These are phyloP conservation scores for Phytophthora palmivora DNA, from an alignment of 352 stramenopile genomes.

Conservation along the genomic window DNA sequence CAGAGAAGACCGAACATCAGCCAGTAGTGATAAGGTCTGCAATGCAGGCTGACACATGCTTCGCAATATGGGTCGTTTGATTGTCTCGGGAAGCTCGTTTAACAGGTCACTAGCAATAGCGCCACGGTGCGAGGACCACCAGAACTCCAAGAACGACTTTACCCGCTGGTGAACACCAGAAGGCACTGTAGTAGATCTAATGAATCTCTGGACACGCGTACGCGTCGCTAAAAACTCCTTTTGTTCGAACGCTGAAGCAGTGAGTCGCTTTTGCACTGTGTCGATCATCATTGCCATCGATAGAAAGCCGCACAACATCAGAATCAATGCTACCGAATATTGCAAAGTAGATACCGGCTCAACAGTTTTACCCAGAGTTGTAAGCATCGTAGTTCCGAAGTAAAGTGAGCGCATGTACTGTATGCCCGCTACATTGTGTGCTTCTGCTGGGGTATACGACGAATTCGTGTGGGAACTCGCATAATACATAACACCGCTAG, in stretches of 20 bases:
- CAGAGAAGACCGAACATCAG: constrained; percentile 46
- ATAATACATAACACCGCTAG: constrained; percentile 7
- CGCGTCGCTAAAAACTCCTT: constrained; percentile 67
- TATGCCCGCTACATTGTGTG: constrained; percentile 5
- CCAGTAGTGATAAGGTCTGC: constrained; percentile 49
- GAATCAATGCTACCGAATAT: constrained; percentile 39
- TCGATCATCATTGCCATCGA: constrained; percentile 46
- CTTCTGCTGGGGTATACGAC: constrained; percentile 16
- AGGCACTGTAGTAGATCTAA: constrained; percentile 53
- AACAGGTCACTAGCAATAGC: constrained; percentile 56
- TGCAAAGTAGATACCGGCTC: constrained; percentile 43
- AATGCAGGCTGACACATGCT: constrained; percentile 61
- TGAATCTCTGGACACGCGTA: constrained; percentile 59
- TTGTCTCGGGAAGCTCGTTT: constrained; percentile 56
- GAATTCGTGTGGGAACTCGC: background rate
- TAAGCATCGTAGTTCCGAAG: constrained; percentile 54
- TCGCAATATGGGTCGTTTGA: constrained; percentile 57
- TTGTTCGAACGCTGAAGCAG: constrained; percentile 57
- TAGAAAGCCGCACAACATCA: constrained; percentile 61
- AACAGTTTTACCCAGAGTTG: constrained; percentile 49
- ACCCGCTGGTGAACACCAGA: constrained; percentile 55
- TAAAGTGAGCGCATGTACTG: constrained; percentile 56
- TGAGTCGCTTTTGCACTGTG: constrained; percentile 56
- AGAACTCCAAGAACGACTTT: constrained; percentile 73
- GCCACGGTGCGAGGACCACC: constrained; percentile 68